phyloP scores from a whole-genome alignment of 2,329 filamentous ascomycete genomes.

The Albifimbria verrucaria region DNA sequence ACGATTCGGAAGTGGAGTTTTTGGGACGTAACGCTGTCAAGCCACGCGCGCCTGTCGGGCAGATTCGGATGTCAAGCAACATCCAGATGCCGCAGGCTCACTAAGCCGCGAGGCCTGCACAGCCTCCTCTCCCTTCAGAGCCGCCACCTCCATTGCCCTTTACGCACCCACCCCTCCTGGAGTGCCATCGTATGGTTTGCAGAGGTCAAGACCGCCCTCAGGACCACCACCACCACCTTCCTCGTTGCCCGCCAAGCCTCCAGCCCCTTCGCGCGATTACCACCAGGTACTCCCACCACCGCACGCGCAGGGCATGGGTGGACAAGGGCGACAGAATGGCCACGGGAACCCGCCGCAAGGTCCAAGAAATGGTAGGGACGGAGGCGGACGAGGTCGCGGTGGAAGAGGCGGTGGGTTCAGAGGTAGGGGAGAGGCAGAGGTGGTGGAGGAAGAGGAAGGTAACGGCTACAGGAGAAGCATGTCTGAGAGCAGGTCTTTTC shows the following conservation, averaged over 20 bases:
- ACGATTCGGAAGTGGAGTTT: slow-evolving; percentile 44
- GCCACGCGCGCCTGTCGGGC: slow-evolving; percentile 25
- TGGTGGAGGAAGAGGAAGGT: slow-evolving; percentile 10
- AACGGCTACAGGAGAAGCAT: background rate
- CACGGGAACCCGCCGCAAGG: slow-evolving; percentile 15
- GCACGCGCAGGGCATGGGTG: slow-evolving; percentile 12
- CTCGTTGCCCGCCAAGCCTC: slow-evolving; percentile 27
- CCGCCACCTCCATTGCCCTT: slow-evolving; percentile 29
- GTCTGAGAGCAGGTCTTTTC: too few relatives aligned
- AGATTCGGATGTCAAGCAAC: slow-evolving; percentile 37
- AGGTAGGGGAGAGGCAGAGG: slow-evolving; percentile 20
- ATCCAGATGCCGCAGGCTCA: slow-evolving; percentile 31
- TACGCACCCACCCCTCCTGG: slow-evolving; percentile 15
- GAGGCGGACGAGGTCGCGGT: slow-evolving; percentile 22
- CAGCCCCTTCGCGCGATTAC: slow-evolving; percentile 19
- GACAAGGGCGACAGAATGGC: slow-evolving; percentile 7
- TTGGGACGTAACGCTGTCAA: slow-evolving; percentile 31
- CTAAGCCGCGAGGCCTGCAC: slow-evolving; percentile 16
- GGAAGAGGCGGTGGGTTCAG: slow-evolving; percentile 11
- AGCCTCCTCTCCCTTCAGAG: slow-evolving; percentile 36
- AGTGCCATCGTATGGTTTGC: slow-evolving; percentile 14
- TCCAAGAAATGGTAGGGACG: slow-evolving; percentile 16
- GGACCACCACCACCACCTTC: slow-evolving; percentile 14
- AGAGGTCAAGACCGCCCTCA: slow-evolving; percentile 7
- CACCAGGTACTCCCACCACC: slow-evolving; percentile 26